phyloP scores from a whole-genome alignment of 192 early-diverging fungal species.

The Anaeromyces robustus region DNA sequence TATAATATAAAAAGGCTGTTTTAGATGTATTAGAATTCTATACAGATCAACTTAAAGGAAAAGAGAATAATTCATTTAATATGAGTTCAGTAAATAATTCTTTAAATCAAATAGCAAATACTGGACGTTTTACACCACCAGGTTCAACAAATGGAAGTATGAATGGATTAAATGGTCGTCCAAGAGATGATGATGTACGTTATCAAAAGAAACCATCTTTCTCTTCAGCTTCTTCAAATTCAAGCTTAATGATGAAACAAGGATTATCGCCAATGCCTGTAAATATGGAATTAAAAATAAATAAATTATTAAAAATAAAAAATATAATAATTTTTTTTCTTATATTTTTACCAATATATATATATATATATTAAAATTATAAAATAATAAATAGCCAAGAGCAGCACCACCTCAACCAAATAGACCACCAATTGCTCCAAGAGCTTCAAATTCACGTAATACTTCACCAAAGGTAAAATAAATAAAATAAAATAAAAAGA shows the following conservation, averaged over 20 bases:
- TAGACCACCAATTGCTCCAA: background rate
- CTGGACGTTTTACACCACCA: background rate
- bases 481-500: no score
- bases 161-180: background rate
- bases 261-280: background rate
- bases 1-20: background rate
- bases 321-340: background rate
- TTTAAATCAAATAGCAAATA: background rate
- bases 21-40: slow-evolving; percentile 2
- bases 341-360: slow-evolving; percentile 3
- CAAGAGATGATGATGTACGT: background rate
- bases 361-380: no score
- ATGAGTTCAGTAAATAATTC: background rate
- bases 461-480: background rate
- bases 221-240: background rate
- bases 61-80: background rate
- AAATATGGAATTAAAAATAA: no score
- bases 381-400: background rate
- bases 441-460: background rate
- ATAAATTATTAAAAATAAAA: background rate
- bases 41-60: background rate
- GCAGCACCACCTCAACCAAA: background rate
- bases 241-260: background rate
- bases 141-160: background rate
- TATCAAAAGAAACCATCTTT: background rate